Conservation (phyloP, 2,329 filamentous ascomycete genomes). For the Sporothrix humicola region DNA sequence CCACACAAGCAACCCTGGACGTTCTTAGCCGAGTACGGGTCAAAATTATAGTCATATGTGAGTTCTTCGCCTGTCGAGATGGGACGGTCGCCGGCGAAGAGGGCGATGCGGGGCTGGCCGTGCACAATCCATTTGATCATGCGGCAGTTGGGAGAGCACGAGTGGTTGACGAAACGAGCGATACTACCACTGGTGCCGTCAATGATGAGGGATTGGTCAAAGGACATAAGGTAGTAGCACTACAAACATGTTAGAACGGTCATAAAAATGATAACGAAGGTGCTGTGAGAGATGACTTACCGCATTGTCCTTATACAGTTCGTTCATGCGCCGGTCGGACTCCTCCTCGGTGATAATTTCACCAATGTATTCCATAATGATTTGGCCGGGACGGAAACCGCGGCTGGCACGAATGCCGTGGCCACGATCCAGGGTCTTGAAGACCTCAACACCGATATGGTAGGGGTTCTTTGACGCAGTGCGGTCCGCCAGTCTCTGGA, state of each 20-base stretch:
- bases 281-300: constrained; percentile 55
- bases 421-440: constrained; percentile 86
- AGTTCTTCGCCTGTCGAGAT: constrained; percentile 96
- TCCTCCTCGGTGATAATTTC: constrained; percentile 97
- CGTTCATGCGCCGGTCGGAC: constrained; percentile 90
- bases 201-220: constrained; percentile 98
- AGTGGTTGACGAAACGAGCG: constrained; percentile 97
- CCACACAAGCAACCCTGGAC: constrained; percentile 71
- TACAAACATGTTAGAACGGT: constrained; percentile 46
- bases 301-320: constrained; percentile 91
- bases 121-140: constrained; percentile 99
- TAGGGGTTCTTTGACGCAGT: constrained; percentile 71
- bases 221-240: constrained; percentile 99
- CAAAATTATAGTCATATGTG: constrained; percentile 87
- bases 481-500: constrained; percentile 77
- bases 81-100: constrained; percentile 87
- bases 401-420: constrained; percentile 92
- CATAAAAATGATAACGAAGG: neutral
- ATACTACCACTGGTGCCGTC: constrained; percentile 96
- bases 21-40: constrained; percentile 71
- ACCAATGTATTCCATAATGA: constrained; percentile 97
- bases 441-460: constrained; percentile 90
- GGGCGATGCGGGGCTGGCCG: constrained; percentile 91
- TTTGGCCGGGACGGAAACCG: constrained; percentile 84
- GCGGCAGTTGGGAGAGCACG: constrained; percentile 91